Conservation (phyloP, 352 stramenopile species). For the Phytophthora hybrid region DNA sequence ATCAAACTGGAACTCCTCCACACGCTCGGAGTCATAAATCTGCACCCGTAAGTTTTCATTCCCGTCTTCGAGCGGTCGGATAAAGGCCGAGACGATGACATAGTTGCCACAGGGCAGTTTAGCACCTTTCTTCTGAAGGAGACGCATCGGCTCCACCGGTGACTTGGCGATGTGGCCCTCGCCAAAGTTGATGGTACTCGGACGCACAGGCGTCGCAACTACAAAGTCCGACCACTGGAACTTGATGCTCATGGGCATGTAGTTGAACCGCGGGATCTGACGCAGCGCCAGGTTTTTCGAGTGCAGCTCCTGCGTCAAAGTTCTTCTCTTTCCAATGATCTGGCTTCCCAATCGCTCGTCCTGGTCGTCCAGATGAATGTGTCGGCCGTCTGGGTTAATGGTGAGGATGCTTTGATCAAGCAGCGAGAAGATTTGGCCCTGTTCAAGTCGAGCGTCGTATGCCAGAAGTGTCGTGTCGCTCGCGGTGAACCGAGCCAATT, state of each 20-base stretch:
- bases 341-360: conserved; percentile 44
- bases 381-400: conserved; percentile 54
- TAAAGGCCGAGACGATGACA: conserved; percentile 74
- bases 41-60: conserved; percentile 78
- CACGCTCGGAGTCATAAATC: conserved; percentile 75
- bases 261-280: conserved; percentile 75
- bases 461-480: conserved; percentile 57
- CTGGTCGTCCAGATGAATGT: conserved; percentile 62
- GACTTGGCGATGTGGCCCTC: conserved; percentile 35
- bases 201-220: conserved; percentile 57
- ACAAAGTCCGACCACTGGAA: conserved; percentile 85
- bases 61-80: conserved; percentile 71
- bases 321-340: conserved; percentile 67
- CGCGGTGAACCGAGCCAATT: conserved; percentile 34
- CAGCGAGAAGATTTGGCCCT: conserved; percentile 55
- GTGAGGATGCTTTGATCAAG: conserved; percentile 63
- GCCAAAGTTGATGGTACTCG: conserved; percentile 21
- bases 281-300: conserved; percentile 68
- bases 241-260: conserved; percentile 65
- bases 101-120: conserved; percentile 70
- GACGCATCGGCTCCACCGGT: conserved; percentile 61
- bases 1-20: conserved; percentile 83
- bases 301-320: conserved; percentile 65
- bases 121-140: conserved; percentile 65
- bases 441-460: conserved; percentile 67